Percentiles rank a stretch among this genome's conserved stretches.
phyloP scores from a whole-genome alignment of 192 early-diverging fungal species.

The Neocallimastix lanati region DNA sequence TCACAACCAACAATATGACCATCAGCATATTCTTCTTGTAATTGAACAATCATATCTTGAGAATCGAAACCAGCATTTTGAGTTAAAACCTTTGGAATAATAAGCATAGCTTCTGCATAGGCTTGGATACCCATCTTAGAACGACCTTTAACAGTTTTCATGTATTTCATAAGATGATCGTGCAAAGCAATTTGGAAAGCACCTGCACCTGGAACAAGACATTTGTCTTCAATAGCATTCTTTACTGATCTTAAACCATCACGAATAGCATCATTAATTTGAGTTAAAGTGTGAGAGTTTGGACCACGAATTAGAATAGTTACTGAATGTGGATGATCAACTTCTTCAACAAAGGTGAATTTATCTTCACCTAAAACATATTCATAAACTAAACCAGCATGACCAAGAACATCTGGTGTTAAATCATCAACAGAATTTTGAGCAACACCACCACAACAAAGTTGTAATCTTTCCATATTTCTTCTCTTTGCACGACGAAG shows the following conservation, averaged over 20 bases:
- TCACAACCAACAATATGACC: conserved; percentile 88
- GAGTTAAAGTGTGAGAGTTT: conserved; percentile 75
- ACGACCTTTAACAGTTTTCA: conserved; percentile 73
- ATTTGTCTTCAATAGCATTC: conserved; percentile 88
- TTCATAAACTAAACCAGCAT: conserved; percentile 86
- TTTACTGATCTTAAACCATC: conserved; percentile 96
- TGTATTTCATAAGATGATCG: conserved; percentile 68
- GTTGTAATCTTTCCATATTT: conserved; percentile 97
- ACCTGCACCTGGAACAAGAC: conserved; percentile 80
- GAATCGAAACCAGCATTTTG: conserved; percentile 90
- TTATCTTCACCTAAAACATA: conserved; percentile 96
- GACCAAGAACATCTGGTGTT: conserved; percentile 59
- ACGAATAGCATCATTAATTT: conserved; percentile 94
- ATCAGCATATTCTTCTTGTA: conserved; percentile 79
- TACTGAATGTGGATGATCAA: conserved; percentile 69
- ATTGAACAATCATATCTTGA: conserved; percentile 81
- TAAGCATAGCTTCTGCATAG: conserved; percentile 86
- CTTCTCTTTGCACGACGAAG: conserved; percentile 92
- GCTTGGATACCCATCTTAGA: conserved; percentile 93
- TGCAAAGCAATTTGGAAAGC: conserved; percentile 87
- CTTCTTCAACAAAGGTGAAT: conserved; percentile 96
- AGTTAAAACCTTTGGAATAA: conserved; percentile 92
- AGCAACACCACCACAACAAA: conserved; percentile 82
- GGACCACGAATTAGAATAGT: conserved; percentile 80
- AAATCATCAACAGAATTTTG: conserved; percentile 98